A percentile compares a stretch with the other conserved stretches of the same genome.
Evolutionary conservation across 1,139 yeast species (phyloP).

Genomic region (Saccharomyces hybrid): DNA sequence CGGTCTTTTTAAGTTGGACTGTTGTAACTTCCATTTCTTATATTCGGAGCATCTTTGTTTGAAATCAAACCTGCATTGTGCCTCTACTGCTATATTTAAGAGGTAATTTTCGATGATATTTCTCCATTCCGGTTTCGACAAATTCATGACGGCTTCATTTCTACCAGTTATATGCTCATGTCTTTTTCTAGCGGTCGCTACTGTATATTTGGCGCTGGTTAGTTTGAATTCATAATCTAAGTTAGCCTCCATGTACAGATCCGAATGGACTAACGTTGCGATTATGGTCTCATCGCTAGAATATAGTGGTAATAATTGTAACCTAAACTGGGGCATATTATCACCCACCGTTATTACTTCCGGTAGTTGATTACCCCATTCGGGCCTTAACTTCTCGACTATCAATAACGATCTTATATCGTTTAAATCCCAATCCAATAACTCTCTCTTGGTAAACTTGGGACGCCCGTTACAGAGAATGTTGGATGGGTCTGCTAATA

Average conservation of each 20-base stretch:
- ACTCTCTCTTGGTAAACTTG: slow-evolving; percentile 48
- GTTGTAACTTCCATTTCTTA: slow-evolving; percentile 34
- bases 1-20: slow-evolving; percentile 24
- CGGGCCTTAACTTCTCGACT: slow-evolving; percentile 41
- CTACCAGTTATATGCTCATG: slow-evolving; percentile 33
- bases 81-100: slow-evolving; percentile 58
- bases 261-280: slow-evolving; percentile 44
- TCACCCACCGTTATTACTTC: slow-evolving; percentile 26
- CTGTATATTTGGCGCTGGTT: slow-evolving; percentile 56
- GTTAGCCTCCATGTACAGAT: slow-evolving; percentile 52
- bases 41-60: slow-evolving; percentile 41
- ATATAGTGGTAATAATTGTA: slow-evolving; percentile 44
- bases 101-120: slow-evolving; percentile 59
- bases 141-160: slow-evolving; percentile 25
- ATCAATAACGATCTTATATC: slow-evolving; percentile 57
- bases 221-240: slow-evolving; percentile 44
- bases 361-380: slow-evolving; percentile 50
- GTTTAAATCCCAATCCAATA: slow-evolving; percentile 59
- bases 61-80: slow-evolving; percentile 57
- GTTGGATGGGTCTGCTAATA: slow-evolving; percentile 32
- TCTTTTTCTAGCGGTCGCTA: slow-evolving; percentile 47
- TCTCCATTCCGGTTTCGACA: slow-evolving; percentile 54
- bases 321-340: slow-evolving; percentile 29
- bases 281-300: slow-evolving; percentile 44
- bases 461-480: slow-evolving; percentile 50